Conservation (phyloP, 305 asterid genomes). For the Fraxinus xanthoxyloides region DNA sequence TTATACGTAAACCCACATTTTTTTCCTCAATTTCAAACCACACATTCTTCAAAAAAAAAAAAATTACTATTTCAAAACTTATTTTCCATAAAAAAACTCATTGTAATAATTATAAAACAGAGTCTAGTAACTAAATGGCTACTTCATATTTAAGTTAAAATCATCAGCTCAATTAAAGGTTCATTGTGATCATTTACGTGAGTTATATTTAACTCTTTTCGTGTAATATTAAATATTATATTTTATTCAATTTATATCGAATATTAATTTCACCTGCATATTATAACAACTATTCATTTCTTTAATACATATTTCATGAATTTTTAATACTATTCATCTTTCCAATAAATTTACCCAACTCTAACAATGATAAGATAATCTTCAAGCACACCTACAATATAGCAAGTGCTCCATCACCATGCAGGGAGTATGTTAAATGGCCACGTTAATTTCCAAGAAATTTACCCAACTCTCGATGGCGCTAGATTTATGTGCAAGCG, state of each 20-base stretch:
- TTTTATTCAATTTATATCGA: too few relatives aligned
- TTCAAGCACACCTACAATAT: background rate
- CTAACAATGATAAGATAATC: background rate
- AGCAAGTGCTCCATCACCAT: background rate
- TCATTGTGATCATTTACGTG: background rate
- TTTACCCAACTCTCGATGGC: slow-evolving; percentile 44
- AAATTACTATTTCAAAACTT: too few relatives aligned
- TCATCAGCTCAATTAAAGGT: background rate
- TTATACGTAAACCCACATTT: too few relatives aligned
- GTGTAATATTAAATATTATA: background rate
- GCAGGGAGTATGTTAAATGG: slow-evolving; percentile 29
- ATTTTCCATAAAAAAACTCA: too few relatives aligned
- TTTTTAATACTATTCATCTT: background rate
- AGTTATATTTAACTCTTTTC: background rate
- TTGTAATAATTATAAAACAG: too few relatives aligned
- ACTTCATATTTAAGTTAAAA: background rate
- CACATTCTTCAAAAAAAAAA: too few relatives aligned
- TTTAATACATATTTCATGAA: too few relatives aligned
- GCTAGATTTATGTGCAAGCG: slow-evolving; percentile 53
- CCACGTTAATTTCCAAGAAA: too few relatives aligned
- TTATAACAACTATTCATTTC: too few relatives aligned
- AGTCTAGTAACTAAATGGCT: background rate
- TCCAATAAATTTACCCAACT: background rate
- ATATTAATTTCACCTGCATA: background rate
- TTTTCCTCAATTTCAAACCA: too few relatives aligned